Base-by-base conservation (phyloP, 306 rosid species). In the Sicyos edulis region DNA sequence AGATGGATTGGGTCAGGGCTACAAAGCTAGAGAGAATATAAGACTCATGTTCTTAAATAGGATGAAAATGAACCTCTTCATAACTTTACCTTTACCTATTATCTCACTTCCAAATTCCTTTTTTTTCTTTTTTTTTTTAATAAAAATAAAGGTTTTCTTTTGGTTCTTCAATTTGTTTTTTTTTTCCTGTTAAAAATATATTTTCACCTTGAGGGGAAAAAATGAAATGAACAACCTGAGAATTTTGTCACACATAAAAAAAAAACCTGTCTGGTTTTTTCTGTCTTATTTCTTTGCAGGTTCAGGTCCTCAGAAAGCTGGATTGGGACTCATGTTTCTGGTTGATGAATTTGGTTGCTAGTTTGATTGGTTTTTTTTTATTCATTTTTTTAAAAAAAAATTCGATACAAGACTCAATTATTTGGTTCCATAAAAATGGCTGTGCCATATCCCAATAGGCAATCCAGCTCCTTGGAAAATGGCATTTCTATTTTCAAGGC, bases 41-140 rank as follows among this genome's bases (percentile, higher is more conserved):
- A 66, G 75, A 81, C 89, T 82, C 50, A 66, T 77, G 74, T 81
- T 79, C 83, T 79, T 72, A 80, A 65, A 73, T 59, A 44, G 60
- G 65, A 73, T 74, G 55, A n/a, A 74, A 66, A 26, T 80, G 76
- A 68, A 64, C 78, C 74, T 78, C 42, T 76, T 75, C 71, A 63
- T 80, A 72, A 79, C 86, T 86, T 83, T 78, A 78, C 85, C 84
- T 82, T 82, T 78, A 78, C 85, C 84, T 82, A 76, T 75, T 40
- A 40, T 40, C 83, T 52, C 34, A 7, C 54, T 80, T 75, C 80
- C 69, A 54, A 83, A 72, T 40, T 40, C 45, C 10, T 7, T 40
- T 40, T 8, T 40, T 40, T 40, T 8, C 7, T 7, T 40, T 8
- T 70, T 79, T 73, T 49, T 32, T 42, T n/a, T n/a, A 14, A 24